A percentile compares a stretch with the other conserved stretches of the same genome.
These are phyloP conservation scores for Didymella segeticola DNA, from an alignment of 2,329 filamentous ascomycete genomes.

Conservation along the genomic window DNA sequence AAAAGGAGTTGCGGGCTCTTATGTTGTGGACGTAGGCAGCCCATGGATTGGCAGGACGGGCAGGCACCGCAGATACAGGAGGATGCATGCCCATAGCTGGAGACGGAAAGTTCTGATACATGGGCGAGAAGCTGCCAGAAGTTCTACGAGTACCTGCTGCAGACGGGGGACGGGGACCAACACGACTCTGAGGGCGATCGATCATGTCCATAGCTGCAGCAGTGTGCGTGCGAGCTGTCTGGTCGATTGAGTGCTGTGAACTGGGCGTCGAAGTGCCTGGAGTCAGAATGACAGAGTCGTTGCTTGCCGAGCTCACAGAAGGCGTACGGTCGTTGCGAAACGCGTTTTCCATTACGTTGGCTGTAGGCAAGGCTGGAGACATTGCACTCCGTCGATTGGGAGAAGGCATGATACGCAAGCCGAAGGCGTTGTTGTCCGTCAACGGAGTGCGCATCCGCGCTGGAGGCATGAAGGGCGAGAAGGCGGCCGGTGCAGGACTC, in stretches of 20 bases:
- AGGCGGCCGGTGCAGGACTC: constrained; percentile 43
- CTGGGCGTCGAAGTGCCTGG: constrained; percentile 38
- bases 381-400: constrained; percentile 37
- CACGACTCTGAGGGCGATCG: constrained; percentile 47
- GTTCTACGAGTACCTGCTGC: constrained; percentile 41
- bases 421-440: constrained; percentile 39
- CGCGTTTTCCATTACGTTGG: constrained; percentile 21
- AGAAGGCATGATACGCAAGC: constrained; percentile 37
- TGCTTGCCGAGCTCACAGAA: constrained; percentile 39
- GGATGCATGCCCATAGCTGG: constrained; percentile 43
- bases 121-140: constrained; percentile 42
- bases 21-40: constrained; percentile 42
- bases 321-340: constrained; percentile 33
- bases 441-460: constrained; percentile 44
- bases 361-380: constrained; percentile 29
- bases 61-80: constrained; percentile 36
- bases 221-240: constrained; percentile 37
- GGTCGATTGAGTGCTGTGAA: constrained; percentile 36
- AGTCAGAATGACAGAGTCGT: constrained; percentile 37
- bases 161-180: constrained; percentile 46
- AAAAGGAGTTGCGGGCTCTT: constrained; percentile 40
- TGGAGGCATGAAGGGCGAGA: constrained; percentile 45
- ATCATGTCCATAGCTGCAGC: constrained; percentile 43
- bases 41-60: constrained; percentile 44
- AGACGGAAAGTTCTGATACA: constrained; percentile 38